Percentiles rank a stretch among this genome's conserved stretches.
These are phyloP conservation scores for Vitis amurensis DNA, from an alignment of 164 flowering plant species.

Conservation along the genomic window DNA sequence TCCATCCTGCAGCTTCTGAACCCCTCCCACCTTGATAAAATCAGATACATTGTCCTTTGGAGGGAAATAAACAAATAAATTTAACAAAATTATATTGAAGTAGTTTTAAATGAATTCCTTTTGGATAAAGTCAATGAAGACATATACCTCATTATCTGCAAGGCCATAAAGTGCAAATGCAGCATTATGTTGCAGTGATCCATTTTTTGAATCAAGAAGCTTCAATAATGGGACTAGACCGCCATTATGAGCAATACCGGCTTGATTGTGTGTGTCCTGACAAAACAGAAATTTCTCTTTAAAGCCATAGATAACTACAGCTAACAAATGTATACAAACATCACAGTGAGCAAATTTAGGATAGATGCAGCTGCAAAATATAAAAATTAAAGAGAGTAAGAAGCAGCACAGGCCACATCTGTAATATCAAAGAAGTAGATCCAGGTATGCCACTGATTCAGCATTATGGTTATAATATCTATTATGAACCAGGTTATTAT, in stretches of 20 bases:
- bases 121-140: constrained; percentile 1
- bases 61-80: constrained; percentile 3
- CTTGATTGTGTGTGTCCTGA: constrained; percentile 95
- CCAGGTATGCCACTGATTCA: no score
- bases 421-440: no score
- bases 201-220: constrained; percentile 95
- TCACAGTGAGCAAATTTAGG: no score
- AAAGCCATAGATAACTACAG: background rate
- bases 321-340: no score
- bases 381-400: background rate
- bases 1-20: constrained; percentile 96
- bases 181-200: constrained; percentile 96
- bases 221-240: constrained; percentile 78
- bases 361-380: background rate
- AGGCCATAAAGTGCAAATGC: constrained; percentile 99
- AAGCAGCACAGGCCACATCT: background rate
- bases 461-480: no score
- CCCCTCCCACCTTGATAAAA: constrained; percentile 92
- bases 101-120: background rate
- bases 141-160: constrained; percentile 92
- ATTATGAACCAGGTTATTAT: no score
- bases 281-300: constrained; percentile 2
- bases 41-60: constrained; percentile 90
- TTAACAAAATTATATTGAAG: background rate
- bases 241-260: constrained; percentile 92